Conservation (phyloP, 2,329 filamentous ascomycete species). For the Diaporthe humulicola region DNA sequence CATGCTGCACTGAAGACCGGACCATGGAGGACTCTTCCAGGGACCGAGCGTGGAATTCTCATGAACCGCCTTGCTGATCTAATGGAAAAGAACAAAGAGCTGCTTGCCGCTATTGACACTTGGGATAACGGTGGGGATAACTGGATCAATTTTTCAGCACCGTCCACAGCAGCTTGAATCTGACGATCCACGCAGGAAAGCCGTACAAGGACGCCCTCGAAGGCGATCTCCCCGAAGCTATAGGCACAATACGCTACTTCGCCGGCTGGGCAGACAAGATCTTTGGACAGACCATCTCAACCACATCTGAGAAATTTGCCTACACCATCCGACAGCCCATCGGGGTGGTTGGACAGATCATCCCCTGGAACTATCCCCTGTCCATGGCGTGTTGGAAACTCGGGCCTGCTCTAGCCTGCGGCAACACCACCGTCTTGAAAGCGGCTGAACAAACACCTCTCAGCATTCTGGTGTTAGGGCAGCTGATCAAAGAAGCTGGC, state of each 20-base stretch:
- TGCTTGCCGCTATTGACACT: conserved; percentile 70
- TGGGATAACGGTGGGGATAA: conserved; percentile 81
- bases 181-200: neutral
- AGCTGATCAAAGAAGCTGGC: conserved; percentile 77
- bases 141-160: no score
- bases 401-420: conserved; percentile 75
- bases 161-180: no score
- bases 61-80: conserved; percentile 79
- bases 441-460: conserved; percentile 75
- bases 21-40: conserved; percentile 75
- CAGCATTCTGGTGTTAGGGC: conserved; percentile 72
- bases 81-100: conserved; percentile 72
- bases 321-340: conserved; percentile 84
- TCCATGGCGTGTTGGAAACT: conserved; percentile 84
- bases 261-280: conserved; percentile 86
- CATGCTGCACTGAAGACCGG: conserved; percentile 75
- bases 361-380: conserved; percentile 86
- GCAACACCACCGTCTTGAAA: conserved; percentile 75
- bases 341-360: conserved; percentile 82
- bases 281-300: conserved; percentile 82
- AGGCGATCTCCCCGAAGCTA: conserved; percentile 69
- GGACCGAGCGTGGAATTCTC: conserved; percentile 76
- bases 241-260: conserved; percentile 76
- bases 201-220: conserved; percentile 74
- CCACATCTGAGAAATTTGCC: conserved; percentile 76